Conservation (phyloP, 345 rosid species). For the Chamaenerion angustifolium region DNA sequence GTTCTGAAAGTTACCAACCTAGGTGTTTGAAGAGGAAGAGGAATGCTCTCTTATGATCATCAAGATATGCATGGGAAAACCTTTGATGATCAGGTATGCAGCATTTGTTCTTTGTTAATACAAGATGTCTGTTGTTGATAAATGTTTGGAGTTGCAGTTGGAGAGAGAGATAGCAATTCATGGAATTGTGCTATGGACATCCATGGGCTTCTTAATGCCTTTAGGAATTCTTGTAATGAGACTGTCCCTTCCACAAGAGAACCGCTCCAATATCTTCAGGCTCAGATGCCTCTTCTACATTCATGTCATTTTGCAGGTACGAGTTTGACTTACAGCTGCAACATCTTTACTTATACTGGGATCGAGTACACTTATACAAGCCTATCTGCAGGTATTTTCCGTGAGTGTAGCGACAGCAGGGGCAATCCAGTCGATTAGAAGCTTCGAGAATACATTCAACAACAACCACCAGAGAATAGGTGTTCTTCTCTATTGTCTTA, state of each 20-base stretch:
- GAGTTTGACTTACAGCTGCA: neutral
- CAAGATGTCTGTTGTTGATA: too few species aligned
- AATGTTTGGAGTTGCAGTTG: conserved; percentile 4
- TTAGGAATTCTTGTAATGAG: conserved; percentile 56
- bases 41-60: too few species aligned
- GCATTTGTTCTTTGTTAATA: too few species aligned
- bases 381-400: conserved; percentile 22
- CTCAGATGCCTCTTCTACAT: conserved; percentile 37
- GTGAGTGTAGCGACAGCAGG: conserved; percentile 40
- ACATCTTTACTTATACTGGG: too few species aligned
- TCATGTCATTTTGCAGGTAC: conserved; percentile 66
- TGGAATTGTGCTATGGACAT: conserved; percentile 68
- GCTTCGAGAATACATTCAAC: conserved; percentile 47
- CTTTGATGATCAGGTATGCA: too few species aligned
- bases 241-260: conserved; percentile 37
- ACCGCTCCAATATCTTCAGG: conserved; percentile 12
- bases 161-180: conserved; percentile 42
- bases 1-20: too few species aligned
- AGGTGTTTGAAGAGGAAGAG: too few species aligned
- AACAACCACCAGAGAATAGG: conserved; percentile 57
- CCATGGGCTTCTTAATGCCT: conserved; percentile 76
- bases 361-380: too few species aligned
- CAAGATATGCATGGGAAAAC: too few species aligned
- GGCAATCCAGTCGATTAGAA: conserved; percentile 40
- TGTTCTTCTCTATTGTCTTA: conserved; percentile 37